These are phyloP conservation scores for Angophora floribunda DNA, from an alignment of 345 rosid species.

Conservation along the genomic window DNA sequence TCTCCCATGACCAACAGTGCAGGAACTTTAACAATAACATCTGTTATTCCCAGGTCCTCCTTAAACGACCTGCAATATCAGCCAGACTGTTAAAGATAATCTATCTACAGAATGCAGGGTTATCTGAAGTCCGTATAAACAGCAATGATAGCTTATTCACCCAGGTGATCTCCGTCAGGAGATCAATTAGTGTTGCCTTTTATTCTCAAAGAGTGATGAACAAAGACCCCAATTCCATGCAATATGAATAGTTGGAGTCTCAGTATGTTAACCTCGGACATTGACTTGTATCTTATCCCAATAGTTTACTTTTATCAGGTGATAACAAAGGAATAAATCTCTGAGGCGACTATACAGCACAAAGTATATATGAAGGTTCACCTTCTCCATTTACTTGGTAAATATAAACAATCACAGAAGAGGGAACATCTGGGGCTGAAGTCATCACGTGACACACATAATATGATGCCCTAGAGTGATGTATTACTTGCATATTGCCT, in stretches of 20 bases:
- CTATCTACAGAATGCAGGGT: not conserved
- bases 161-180: not conserved
- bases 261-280: not conserved
- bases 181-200: not conserved
- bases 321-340: not conserved
- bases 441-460: not conserved
- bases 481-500: too few relatives aligned
- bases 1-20: constrained; percentile 38
- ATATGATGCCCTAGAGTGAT: not conserved
- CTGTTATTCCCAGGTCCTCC: not conserved
- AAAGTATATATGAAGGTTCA: not conserved
- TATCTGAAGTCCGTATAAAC: not conserved
- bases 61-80: not conserved
- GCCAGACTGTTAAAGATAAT: not conserved
- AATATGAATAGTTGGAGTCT: not conserved
- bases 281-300: not conserved
- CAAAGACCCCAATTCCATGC: not conserved
- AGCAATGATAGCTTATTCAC: not conserved
- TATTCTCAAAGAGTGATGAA: not conserved
- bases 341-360: not conserved
- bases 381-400: not conserved
- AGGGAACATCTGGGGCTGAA: not conserved
- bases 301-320: not conserved
- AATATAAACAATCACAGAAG: not conserved
- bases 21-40: constrained; percentile 20